Evolutionary conservation across 2,329 filamentous ascomycete species (phyloP), one percentile per base, ranked within the genome.

Genomic region (Chaetomium globosum): DNA sequence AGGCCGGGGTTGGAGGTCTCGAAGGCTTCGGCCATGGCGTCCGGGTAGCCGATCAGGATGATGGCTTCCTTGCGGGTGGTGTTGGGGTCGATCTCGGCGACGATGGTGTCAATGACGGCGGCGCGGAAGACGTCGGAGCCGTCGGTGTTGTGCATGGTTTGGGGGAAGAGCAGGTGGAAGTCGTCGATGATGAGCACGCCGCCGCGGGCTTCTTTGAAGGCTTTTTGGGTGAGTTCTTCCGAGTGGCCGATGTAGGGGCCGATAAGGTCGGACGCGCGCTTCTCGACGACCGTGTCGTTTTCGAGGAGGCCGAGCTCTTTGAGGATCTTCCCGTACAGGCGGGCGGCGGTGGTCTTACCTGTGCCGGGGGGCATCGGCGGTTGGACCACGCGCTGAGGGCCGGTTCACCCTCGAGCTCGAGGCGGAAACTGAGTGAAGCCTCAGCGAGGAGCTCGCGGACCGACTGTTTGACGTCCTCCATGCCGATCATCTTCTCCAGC

Each of bases 141-240:
- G 49, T 12, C 2, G 21, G 49, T 52, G 49, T 23, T 9, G 49
- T 52, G 49, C 49, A 52, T 52, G 49, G 49, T 26, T 16, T 52
- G 26, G 12, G 49, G 49, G 49, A 52, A 52, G 9, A 52, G 49
- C 7, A 52, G 13, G n/a, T 52, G 49, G 49, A 52, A 52, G n/a
- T 52, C 49, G 49, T 52, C 49, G n/a, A 52, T 52, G n/a, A 52
- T 52, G 19, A 52, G 49, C 4, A 52, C 49, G n/a, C 49, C 49
- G n/a, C 49, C 49, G 21, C 49, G 7, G 49, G 49, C 49, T 21
- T 23, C 8, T 12, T 52, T 13, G 23, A 52, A 52, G 19, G 49
- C 49, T 8, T 52, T 23, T 23, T 26, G 21, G 3, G 49, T 52
- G 16, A 6, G 2, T 19, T 43, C 16, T 8, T 52, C 49, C 10